These are phyloP conservation scores for Saccharomyces hybrid DNA, from an alignment of 1,139 yeast species.

Conservation along the genomic window DNA sequence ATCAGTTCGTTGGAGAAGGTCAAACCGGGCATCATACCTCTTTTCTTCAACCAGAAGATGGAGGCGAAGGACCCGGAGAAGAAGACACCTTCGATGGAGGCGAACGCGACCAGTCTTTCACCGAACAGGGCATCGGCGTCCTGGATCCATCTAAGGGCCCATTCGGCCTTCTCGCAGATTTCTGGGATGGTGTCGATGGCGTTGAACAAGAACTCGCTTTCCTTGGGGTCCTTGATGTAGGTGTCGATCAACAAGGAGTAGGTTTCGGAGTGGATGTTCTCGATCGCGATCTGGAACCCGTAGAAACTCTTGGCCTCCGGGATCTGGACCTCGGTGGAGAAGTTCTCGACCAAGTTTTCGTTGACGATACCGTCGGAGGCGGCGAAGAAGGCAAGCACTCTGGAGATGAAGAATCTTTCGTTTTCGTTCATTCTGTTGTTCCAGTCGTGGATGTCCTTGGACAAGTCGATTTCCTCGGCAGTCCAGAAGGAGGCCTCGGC, in stretches of 20 bases:
- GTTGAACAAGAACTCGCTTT: conserved; percentile 67
- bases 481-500: conserved; percentile 99
- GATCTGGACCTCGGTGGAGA: conserved; percentile 91
- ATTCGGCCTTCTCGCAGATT: conserved; percentile 92
- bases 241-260: conserved; percentile 94
- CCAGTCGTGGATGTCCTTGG: conserved; percentile 92
- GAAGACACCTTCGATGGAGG: conserved; percentile 98
- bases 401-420: conserved; percentile 83
- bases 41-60: conserved; percentile 96
- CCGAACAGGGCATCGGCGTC: conserved; percentile 84
- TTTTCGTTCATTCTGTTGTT: conserved; percentile 76
- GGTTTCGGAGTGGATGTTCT: conserved; percentile 95
- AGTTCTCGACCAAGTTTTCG: conserved; percentile 94
- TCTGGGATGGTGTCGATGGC: conserved; percentile 96
- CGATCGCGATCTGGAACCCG: conserved; percentile 99
- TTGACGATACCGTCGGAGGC: conserved; percentile 98
- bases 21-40: conserved; percentile 98
- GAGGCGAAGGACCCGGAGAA: conserved; percentile 98
- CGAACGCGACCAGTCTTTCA: conserved; percentile 95
- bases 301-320: conserved; percentile 98
- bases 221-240: conserved; percentile 91
- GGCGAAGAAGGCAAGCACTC: conserved; percentile 94
- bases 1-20: conserved; percentile 96
- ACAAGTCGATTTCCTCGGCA: conserved; percentile 94
- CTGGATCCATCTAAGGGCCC: conserved; percentile 96